Conservation (phyloP, 306 rosid species). For the Boehmeria nivea region DNA sequence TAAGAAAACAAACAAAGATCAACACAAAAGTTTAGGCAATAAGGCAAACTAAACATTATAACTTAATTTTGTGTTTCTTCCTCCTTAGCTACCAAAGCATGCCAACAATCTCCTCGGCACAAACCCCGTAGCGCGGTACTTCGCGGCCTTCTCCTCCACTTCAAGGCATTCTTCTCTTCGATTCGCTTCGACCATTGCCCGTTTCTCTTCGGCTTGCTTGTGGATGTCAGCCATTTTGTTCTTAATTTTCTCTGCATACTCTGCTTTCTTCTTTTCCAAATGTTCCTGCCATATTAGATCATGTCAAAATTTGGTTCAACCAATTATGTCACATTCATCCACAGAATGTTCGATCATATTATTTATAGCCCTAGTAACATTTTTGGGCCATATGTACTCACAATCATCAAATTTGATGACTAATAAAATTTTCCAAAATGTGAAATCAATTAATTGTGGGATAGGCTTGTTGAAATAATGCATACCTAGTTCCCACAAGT, state of each 20-base stretch:
- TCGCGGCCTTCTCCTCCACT: slow-evolving; percentile 27
- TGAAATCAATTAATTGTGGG: too few species aligned
- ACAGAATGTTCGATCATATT: too few species aligned
- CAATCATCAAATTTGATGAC: too few species aligned
- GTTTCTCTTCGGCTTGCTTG: slow-evolving; percentile 31
- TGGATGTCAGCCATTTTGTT: slow-evolving; percentile 36
- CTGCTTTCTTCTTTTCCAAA: slow-evolving; percentile 30
- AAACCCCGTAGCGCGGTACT: slow-evolving; percentile 20
- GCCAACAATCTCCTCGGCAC: slow-evolving; percentile 17
- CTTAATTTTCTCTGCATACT: slow-evolving; percentile 30
- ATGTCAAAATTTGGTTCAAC: too few species aligned
- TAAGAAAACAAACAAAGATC: not conserved
- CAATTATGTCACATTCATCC: not conserved
- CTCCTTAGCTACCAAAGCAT: slow-evolving; percentile 24
- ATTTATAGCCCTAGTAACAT: too few species aligned
- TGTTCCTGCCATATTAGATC: slow-evolving; percentile 26
- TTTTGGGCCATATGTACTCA: too few species aligned
- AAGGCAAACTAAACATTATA: not conserved
- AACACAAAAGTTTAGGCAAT: not conserved
- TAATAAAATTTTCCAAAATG: too few species aligned
- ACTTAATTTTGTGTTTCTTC: too few species aligned
- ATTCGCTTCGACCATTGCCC: slow-evolving; percentile 26
- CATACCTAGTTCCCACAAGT: too few species aligned
- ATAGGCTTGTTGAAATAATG: too few species aligned
- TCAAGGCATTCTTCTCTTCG: slow-evolving; percentile 14